Evolutionary conservation across 345 rosid genomes (phyloP), one percentile per base, ranked within the genome.

Genomic region (Salix purpurea): DNA sequence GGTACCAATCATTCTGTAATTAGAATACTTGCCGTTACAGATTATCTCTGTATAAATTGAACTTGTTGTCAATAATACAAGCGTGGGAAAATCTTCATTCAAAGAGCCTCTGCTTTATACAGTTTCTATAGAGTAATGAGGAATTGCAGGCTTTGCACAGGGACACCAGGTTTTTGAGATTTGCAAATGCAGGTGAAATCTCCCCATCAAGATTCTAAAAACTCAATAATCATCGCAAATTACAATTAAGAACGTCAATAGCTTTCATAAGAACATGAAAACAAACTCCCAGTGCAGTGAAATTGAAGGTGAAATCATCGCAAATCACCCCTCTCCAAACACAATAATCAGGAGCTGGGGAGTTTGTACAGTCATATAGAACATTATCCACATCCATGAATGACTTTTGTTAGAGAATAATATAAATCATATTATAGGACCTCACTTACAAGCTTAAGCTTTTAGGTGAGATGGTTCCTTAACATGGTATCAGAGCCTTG

Each of bases 331-430:
- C 99, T 87, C 90, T 91, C 99, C 98, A 96, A 52, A 84, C 88
- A 82, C 97, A 96, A 58, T 87, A 92, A 83, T 93, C 97, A 16
- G 97, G 89, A 74, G 96, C 87, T 71, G 93, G 82, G 37, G 95
- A 77, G 16, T 78, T 85, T 28, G 95, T 88, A 97, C 97, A 96
- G 81, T 94, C 98, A 84, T 92, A 92, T 1, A 96, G 88, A 83
- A 91, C 90, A 84, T 96, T 92, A 78, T 92, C 90, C 77, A 91
- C 94, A 87, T 96, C 98, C 79, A 87, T 88, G 84, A 96, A 93
- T 24, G 97, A 91, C 85, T 96, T n/a, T n/a, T n/a, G n/a, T n/a
- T n/a, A n/a, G n/a, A n/a, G n/a, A n/a, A n/a, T n/a, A n/a, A n/a
- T n/a, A n/a, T n/a, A n/a, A n/a, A n/a, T n/a, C n/a, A n/a, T n/a